These are phyloP conservation scores for Colletotrichum aenigma DNA, from an alignment of 2,329 filamentous ascomycete genomes.

Conservation along the genomic window DNA sequence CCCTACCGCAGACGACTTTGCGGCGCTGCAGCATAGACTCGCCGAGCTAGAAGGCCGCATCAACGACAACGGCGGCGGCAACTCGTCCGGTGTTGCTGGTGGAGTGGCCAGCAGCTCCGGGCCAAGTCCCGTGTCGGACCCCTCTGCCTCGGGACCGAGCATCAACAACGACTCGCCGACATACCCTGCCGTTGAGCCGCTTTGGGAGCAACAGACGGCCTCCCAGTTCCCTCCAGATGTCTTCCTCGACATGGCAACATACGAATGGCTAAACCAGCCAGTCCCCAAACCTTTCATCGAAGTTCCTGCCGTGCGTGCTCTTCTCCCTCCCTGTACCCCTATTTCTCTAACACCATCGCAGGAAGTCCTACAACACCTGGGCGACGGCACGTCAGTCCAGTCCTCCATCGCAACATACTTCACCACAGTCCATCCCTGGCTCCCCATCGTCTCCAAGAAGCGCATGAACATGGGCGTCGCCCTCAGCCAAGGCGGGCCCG, in stretches of 20 bases:
- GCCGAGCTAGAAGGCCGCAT: constrained; percentile 41
- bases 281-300: constrained; percentile 41
- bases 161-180: neutral
- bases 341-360: constrained; percentile 4
- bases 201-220: neutral
- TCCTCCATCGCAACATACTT: constrained; percentile 46
- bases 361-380: constrained; percentile 44
- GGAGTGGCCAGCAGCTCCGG: neutral
- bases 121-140: neutral
- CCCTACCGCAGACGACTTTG: constrained; percentile 43
- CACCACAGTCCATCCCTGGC: constrained; percentile 47
- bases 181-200: neutral
- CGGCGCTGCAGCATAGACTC: constrained; percentile 38
- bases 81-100: neutral
- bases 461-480: constrained; percentile 45
- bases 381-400: constrained; percentile 39
- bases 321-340: neutral
- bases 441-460: constrained; percentile 52
- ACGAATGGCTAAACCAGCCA: constrained; percentile 37
- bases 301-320: constrained; percentile 37
- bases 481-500: constrained; percentile 46
- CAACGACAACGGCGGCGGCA: constrained; percentile 13
- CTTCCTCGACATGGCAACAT: constrained; percentile 47
- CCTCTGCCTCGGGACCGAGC: neutral
- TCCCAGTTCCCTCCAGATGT: constrained; percentile 42